Percentiles rank a stretch among this genome's conserved stretches.
phyloP scores from a whole-genome alignment of 805 yeast species.

The Helenozyma rhizophorensis region DNA sequence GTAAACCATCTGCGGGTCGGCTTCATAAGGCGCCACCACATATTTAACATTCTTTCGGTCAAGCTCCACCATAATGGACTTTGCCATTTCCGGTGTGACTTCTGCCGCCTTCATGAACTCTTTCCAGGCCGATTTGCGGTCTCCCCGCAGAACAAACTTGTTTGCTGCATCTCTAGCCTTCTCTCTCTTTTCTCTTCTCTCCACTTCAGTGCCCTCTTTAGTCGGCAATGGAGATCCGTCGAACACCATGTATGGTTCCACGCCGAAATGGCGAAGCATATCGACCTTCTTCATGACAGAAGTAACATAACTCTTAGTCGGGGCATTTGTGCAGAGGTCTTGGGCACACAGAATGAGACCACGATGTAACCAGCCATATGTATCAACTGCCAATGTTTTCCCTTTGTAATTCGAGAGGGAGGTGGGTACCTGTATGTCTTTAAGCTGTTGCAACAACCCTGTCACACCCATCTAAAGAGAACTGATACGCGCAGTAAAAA shows the following conservation, averaged over 20 bases:
- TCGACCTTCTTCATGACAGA: constrained; percentile 64
- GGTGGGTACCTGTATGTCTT: constrained; percentile 62
- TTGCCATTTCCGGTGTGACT: constrained; percentile 89
- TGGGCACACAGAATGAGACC: constrained; percentile 79
- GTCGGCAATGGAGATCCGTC: constrained; percentile 88
- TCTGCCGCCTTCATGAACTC: constrained; percentile 76
- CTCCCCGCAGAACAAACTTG: constrained; percentile 48
- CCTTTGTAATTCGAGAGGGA: constrained; percentile 63
- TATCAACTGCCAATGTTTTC: constrained; percentile 83
- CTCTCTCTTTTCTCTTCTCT: constrained; percentile 53
- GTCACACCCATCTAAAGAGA: constrained; percentile 63
- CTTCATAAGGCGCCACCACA: constrained; percentile 97
- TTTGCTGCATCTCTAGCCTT: constrained; percentile 57
- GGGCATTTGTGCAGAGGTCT: constrained; percentile 67
- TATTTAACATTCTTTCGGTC: constrained; percentile 54
- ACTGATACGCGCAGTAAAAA: too few species aligned
- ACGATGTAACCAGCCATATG: constrained; percentile 94
- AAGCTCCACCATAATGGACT: constrained; percentile 70
- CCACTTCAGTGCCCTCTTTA: constrained; percentile 67
- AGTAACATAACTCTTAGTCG: constrained; percentile 68
- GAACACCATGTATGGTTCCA: constrained; percentile 83
- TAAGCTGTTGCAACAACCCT: constrained; percentile 76
- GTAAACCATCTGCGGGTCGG: constrained; percentile 94
- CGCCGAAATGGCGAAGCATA: constrained; percentile 62
- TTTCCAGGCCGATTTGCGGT: constrained; percentile 56